Evolutionary conservation across 176 grass and related monocot species (phyloP), one percentile per base, ranked within the genome.

Genomic region (Calamus simplicifolius): DNA sequence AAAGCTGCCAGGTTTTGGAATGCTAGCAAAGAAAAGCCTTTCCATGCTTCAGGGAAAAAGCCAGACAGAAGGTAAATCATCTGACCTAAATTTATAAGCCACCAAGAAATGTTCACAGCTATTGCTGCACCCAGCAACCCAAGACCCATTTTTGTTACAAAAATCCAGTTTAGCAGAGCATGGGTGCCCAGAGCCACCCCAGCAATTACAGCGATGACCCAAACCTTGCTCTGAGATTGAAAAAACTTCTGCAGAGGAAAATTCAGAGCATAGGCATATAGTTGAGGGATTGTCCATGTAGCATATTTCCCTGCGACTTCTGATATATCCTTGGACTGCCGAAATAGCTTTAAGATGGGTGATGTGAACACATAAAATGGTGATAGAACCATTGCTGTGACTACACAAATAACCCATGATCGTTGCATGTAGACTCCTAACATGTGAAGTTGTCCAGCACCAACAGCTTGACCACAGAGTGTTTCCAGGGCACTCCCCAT

Each of bases 401-500:
- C 71, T 16, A 69, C 28, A 66, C 69, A 83, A 71, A 89, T 79
- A 72, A 95, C 67, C 85, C 85, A 95, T 14, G 90, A 95, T 1
- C 85, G 60, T 67, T 84, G 90, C 79, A 81, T 59, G 79, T 86
- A 89, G 1, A 95, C 58, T 28, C 81, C 89, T 6, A 95, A 78
- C 79, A 88, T 82, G 38, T 66, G 51, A 16, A 74, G 53, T 68
- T 95, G 78, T 19, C 75, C 75, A 0, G 85, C 85, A 0, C 85
- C 82, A 31, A 85, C 75, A 5, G 79, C 89, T 75, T 89, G 89
- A 0, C 89, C 89, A 50, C 73, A 95, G 62, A 89, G 79, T 18
- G 85, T 95, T 69, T 95, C 89, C 31, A 95, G 69, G 5, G 79
- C 89, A 69, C 85, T 89, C 14, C 89, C 85, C 89, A 85, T 95